These are phyloP conservation scores for Penicillium sp. DNA, from an alignment of 2,329 filamentous ascomycete genomes.

Conservation along the genomic window DNA sequence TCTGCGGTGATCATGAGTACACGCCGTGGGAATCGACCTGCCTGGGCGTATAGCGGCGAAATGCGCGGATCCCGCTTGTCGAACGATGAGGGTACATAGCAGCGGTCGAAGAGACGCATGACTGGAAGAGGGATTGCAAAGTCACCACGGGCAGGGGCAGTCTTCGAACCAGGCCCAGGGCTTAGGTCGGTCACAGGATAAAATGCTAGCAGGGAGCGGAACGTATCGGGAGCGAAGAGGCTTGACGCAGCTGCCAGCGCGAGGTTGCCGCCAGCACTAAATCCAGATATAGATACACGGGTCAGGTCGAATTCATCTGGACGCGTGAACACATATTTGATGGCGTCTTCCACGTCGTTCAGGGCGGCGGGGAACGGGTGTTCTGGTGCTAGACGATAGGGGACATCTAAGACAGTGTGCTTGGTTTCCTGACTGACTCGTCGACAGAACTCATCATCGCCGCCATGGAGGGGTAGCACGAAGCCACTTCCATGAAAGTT, in stretches of 20 bases:
- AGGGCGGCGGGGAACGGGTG: conserved; percentile 42
- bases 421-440: conserved; percentile 26
- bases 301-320: conserved; percentile 36
- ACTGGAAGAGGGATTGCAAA: conserved; percentile 25
- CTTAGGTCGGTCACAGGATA: conserved; percentile 34
- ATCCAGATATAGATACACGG: conserved; percentile 41
- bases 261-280: conserved; percentile 47
- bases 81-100: conserved; percentile 28
- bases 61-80: conserved; percentile 35
- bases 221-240: conserved; percentile 33
- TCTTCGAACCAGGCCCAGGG: conserved; percentile 20
- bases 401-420: conserved; percentile 39
- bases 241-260: conserved; percentile 35
- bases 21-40: conserved; percentile 30
- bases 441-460: conserved; percentile 34
- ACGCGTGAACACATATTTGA: conserved; percentile 38
- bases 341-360: conserved; percentile 43
- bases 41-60: conserved; percentile 31
- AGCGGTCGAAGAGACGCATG: conserved; percentile 32
- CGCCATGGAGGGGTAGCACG: conserved; percentile 33
- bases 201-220: conserved; percentile 35
- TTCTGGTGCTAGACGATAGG: conserved; percentile 45
- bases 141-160: conserved; percentile 23
- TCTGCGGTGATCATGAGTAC: conserved; percentile 35
- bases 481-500: conserved; percentile 41